Evolutionary conservation across 169 alveolate species (phyloP), one percentile per base, ranked within the genome.

Genomic region (Babesia bovis): DNA sequence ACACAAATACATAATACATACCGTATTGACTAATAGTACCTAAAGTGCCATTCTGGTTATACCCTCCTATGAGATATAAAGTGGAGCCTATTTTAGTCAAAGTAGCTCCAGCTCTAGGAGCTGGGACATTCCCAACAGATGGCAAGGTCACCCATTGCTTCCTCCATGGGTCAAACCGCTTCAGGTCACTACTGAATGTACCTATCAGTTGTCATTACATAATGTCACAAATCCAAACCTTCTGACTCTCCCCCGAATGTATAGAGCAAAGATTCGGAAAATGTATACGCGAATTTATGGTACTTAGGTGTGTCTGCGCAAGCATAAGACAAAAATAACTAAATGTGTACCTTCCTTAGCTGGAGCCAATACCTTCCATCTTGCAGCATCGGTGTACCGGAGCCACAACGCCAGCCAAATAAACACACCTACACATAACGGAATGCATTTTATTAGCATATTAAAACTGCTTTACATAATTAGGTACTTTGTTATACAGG

Each of bases 41-140:
- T 26, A 75, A 21, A 9, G 85, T 75, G 25, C 85, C 85, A 52
- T 75, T 33, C 21, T 75, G 60, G 49, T 75, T 75, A 32, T 75
- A 78, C 19, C 85, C 85, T 7, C 85, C 85, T 33, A 75, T 75
- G 44, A 75, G 76, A 63, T 75, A 75, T 41, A 75, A 52, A 2
- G 66, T 40, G 28, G 76, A 55, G 4, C 70, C 78, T 19, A 75
- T n/a, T 44, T 75, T 75, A 28, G 85, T 75, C 47, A 75, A 67
- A 0, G 85, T 75, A 5, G 76, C 70, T 25, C 85, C 85, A 3
- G 85, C 70, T 15, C 85, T 28, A 1, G 63, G 59, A 13, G 73
- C 56, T 0, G 85, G 85, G 30, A 66, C 41, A 33, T 23, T 40
- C 7, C 85, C 85, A 28, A 36, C 56, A 28, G 72, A 63, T 17